These are phyloP conservation scores for Aspergillus ruber DNA, from an alignment of 2,329 filamentous ascomycete genomes.

Conservation along the genomic window DNA sequence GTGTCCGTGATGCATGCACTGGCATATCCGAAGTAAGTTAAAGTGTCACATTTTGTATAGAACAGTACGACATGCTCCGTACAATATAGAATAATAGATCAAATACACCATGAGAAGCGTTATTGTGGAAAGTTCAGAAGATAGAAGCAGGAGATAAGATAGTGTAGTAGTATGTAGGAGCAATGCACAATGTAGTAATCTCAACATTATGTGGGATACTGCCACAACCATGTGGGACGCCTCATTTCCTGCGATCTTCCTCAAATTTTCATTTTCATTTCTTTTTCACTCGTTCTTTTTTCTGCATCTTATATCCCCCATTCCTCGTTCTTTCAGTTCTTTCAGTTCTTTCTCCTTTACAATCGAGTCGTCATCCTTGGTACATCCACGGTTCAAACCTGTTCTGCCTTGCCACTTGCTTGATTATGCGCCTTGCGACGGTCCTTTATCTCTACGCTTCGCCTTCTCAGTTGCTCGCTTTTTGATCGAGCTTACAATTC, in stretches of 20 bases:
- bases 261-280: constrained; percentile 3
- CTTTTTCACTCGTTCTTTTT: constrained; percentile 4
- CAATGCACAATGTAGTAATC: no score
- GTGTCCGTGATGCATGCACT: no score
- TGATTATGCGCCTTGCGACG: constrained; percentile 1
- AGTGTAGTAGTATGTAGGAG: no score
- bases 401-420: neutral
- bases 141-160: no score
- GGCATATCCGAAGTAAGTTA: no score
- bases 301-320: constrained; percentile 1
- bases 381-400: no score
- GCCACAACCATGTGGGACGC: neutral
- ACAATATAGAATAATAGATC: no score
- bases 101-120: no score
- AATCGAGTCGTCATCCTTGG: neutral
- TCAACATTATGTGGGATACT: no score
- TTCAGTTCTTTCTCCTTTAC: constrained; percentile 1
- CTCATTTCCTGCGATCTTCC: neutral
- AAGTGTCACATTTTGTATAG: no score
- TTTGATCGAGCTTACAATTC: neutral
- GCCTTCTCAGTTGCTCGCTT: neutral
- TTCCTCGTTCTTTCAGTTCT: neutral
- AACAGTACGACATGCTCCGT: no score
- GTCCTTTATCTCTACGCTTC: neutral
- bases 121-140: no score